Evolutionary conservation across 2,329 filamentous ascomycete genomes (phyloP).

Genomic region (Thermomyces lanuginosus): DNA sequence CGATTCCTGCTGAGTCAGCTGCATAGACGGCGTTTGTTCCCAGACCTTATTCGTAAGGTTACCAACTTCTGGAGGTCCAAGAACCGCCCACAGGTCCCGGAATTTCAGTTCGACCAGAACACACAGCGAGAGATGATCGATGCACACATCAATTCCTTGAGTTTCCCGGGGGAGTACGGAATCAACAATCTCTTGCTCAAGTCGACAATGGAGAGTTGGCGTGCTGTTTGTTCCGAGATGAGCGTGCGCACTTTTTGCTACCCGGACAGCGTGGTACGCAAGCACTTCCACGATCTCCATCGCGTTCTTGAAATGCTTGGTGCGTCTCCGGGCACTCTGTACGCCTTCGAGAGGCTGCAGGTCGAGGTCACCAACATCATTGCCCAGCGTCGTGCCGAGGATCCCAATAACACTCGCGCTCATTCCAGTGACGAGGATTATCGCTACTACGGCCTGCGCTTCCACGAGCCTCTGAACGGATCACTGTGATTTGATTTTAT

Average conservation of each 20-base stretch:
- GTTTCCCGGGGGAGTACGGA: conserved; percentile 29
- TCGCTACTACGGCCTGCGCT: too few relatives aligned
- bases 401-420: conserved; percentile 1
- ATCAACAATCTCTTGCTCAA: conserved; percentile 23
- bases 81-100: conserved; percentile 32
- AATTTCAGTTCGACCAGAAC: conserved; percentile 37
- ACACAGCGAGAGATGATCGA: conserved; percentile 35
- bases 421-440: too few relatives aligned
- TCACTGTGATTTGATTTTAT: too few relatives aligned
- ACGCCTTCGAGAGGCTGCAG: conserved; percentile 24
- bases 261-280: conserved; percentile 33
- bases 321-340: conserved; percentile 22
- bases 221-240: conserved; percentile 31
- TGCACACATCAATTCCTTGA: conserved; percentile 29
- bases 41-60: conserved; percentile 24
- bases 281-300: conserved; percentile 33
- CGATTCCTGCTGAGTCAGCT: conserved; percentile 29
- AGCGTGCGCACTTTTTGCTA: conserved; percentile 35
- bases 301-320: conserved; percentile 35
- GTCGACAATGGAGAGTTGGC: conserved; percentile 36
- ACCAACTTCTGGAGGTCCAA: conserved; percentile 28
- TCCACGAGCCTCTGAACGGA: too few relatives aligned
- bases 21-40: conserved; percentile 21
- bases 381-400: conserved; percentile 15
- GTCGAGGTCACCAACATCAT: conserved; percentile 18